These are phyloP conservation scores for Eimeria necatrix DNA, from an alignment of 169 alveolate species.

Conservation along the genomic window DNA sequence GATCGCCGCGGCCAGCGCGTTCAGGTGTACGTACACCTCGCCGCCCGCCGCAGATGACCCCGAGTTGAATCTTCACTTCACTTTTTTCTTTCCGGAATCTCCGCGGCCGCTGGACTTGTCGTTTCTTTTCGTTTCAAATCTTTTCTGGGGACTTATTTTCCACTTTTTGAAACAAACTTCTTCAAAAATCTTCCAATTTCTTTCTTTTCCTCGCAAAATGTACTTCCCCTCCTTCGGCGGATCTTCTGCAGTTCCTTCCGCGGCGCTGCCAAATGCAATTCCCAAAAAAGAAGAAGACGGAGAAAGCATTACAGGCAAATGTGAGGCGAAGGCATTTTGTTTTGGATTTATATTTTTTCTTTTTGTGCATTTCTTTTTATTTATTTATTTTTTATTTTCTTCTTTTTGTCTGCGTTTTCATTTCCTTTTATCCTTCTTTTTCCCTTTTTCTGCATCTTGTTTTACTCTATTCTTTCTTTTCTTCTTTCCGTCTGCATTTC, in stretches of 20 bases:
- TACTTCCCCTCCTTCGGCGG: conserved; percentile 76
- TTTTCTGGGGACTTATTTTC: background rate
- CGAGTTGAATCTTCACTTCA: background rate
- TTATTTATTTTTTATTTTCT: background rate
- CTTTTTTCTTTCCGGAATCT: too few relatives aligned
- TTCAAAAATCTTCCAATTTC: background rate
- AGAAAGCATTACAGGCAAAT: conserved; percentile 81
- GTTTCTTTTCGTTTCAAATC: background rate
- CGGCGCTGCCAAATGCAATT: conserved; percentile 49
- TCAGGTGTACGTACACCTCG: too few relatives aligned
- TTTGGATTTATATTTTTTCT: background rate
- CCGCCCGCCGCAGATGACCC: background rate
- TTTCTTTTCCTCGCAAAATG: conserved; percentile 18
- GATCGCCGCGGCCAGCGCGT: too few relatives aligned
- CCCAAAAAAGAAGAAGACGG: conserved; percentile 43
- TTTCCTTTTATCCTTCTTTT: background rate
- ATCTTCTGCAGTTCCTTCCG: conserved; percentile 40
- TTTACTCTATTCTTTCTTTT: background rate
- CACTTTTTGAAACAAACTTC: background rate
- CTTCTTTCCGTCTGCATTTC: background rate
- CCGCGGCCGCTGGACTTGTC: background rate
- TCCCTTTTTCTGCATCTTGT: background rate
- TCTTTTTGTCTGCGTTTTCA: background rate
- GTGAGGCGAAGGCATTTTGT: background rate
- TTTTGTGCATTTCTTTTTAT: background rate